Evolutionary conservation across 352 stramenopile species (phyloP).

Genomic region (Globisporangium camurandrum): DNA sequence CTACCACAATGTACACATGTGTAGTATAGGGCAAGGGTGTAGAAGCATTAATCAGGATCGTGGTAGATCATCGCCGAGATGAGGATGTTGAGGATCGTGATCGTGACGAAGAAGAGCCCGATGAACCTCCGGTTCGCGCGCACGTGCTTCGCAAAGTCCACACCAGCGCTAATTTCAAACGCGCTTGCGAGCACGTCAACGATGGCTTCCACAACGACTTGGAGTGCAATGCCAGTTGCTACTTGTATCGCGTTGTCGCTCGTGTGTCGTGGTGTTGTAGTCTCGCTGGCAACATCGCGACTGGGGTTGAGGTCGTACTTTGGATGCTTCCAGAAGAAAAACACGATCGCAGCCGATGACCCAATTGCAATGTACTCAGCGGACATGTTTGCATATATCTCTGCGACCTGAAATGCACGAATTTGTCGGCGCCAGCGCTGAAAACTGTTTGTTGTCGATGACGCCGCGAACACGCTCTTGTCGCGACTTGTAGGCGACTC

Average conservation of each 20-base stretch:
- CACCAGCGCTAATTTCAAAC: conserved; percentile 17
- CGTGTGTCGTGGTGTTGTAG: not conserved
- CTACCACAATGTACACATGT: no score
- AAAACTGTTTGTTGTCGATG: not conserved
- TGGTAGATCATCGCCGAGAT: conserved; percentile 21
- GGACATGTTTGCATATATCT: conserved; percentile 24
- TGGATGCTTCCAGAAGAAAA: conserved; percentile 21
- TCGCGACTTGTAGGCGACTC: no score
- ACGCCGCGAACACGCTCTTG: no score
- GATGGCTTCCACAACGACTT: conserved; percentile 15
- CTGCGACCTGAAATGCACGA: conserved; percentile 19
- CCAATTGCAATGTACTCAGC: conserved; percentile 42
- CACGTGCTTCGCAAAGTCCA: conserved; percentile 18
- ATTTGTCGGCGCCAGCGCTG: conserved; percentile 11
- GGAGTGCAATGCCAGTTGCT: conserved; percentile 7
- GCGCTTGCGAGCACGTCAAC: conserved; percentile 18
- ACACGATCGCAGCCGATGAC: conserved; percentile 20
- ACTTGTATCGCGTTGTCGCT: not conserved
- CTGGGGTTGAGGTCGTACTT: conserved; percentile 16
- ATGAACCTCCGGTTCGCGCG: conserved; percentile 19
- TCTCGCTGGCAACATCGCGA: not conserved
- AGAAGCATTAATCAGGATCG: not conserved
- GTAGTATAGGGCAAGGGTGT: no score
- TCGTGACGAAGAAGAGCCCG: conserved; percentile 19
- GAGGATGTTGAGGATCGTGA: conserved; percentile 23